Evolutionary conservation across 2,329 filamentous ascomycete species (phyloP).

Genomic region (Aureobasidium uvarum): DNA sequence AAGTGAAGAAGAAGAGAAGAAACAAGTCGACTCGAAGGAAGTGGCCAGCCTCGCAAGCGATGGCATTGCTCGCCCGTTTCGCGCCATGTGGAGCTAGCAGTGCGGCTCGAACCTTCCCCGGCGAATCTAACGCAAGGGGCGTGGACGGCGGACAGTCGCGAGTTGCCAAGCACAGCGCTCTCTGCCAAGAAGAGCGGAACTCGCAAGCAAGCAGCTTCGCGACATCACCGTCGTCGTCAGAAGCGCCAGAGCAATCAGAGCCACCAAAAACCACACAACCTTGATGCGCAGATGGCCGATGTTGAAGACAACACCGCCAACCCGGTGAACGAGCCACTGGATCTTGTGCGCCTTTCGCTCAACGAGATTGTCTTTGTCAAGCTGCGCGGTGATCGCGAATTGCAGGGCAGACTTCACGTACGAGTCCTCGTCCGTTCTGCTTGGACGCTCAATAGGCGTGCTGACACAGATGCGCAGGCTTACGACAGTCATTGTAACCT

Average conservation of each 20-base stretch:
- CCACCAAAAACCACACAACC: conserved; percentile 1
- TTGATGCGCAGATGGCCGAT: conserved; percentile 67
- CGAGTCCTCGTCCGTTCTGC: not conserved
- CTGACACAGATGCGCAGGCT: conserved; percentile 57
- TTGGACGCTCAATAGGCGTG: not conserved
- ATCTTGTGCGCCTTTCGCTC: conserved; percentile 88
- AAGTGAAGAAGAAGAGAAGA: not conserved
- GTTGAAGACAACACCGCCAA: conserved; percentile 62
- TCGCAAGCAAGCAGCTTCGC: conserved; percentile 3
- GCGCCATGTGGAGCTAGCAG: conserved; percentile 24
- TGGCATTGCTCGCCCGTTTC: conserved; percentile 8
- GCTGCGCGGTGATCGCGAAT: conserved; percentile 88
- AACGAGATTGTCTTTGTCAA: conserved; percentile 98
- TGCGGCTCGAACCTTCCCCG: conserved; percentile 23
- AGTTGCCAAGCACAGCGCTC: not conserved
- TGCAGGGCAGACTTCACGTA: conserved; percentile 93
- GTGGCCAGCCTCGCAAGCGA: conserved; percentile 1
- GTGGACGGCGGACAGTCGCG: not conserved
- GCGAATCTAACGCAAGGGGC: conserved; percentile 13
- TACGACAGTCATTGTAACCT: conserved; percentile 99
- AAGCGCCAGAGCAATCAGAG: not conserved
- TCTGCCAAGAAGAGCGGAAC: not conserved
- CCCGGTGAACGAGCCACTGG: conserved; percentile 80
- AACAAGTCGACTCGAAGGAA: not conserved
- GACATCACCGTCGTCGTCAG: conserved; percentile 9